Conservation (phyloP, 345 rosid genomes). For the Salix purpurea region DNA sequence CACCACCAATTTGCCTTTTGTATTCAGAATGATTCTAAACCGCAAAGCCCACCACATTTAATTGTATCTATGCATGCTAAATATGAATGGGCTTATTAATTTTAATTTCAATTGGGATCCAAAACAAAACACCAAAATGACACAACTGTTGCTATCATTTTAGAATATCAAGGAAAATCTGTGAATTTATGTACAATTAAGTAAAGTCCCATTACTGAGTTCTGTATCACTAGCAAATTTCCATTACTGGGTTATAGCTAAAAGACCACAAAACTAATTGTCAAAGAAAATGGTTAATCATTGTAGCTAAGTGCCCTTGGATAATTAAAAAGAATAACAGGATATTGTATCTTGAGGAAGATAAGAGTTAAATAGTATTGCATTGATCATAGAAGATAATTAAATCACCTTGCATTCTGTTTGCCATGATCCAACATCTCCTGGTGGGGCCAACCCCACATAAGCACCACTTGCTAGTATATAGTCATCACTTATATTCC, state of each 20-base stretch:
- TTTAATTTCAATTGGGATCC: not conserved
- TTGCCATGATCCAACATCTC: constrained; percentile 85
- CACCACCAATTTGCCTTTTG: not conserved
- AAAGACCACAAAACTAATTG: not conserved
- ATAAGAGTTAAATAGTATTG: not conserved
- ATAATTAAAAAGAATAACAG: not conserved
- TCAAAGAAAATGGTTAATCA: not conserved
- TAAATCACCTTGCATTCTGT: constrained; percentile 68
- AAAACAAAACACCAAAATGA: not conserved
- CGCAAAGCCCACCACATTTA: not conserved
- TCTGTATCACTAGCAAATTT: not conserved
- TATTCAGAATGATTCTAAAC: not conserved
- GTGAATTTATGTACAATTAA: not conserved
- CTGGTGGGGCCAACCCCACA: constrained; percentile 77
- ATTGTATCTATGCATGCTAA: not conserved
- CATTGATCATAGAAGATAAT: not conserved
- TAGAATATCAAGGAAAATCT: not conserved
- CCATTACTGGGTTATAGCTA: not conserved
- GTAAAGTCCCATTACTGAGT: not conserved
- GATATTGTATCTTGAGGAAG: not conserved
- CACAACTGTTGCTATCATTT: not conserved
- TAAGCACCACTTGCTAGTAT: constrained; percentile 55
- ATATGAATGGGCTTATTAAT: not conserved
- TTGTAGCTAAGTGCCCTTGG: not conserved
- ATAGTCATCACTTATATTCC: constrained; percentile 43